phyloP scores from a whole-genome alignment of 2,329 filamentous ascomycete genomes.

The Colletotrichum chlorophyti region DNA sequence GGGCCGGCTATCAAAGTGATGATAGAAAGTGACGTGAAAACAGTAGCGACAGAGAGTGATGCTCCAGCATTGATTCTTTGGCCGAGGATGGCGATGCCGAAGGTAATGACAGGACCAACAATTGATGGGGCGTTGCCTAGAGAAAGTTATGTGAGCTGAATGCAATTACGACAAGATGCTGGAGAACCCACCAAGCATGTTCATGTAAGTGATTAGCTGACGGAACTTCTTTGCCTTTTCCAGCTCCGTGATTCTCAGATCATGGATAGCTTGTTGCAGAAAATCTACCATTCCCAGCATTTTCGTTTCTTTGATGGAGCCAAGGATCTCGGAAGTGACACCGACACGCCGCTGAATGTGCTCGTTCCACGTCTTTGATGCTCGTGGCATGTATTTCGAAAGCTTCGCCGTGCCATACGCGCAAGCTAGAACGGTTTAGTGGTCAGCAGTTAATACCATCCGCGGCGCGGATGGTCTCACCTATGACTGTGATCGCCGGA shows the following conservation, averaged over 20 bases:
- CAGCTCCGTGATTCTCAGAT: conserved; percentile 31
- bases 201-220: conserved; percentile 19
- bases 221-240: conserved; percentile 32
- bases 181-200: not conserved
- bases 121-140: conserved; percentile 22
- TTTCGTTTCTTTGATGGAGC: conserved; percentile 40
- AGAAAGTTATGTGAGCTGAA: not conserved
- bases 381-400: conserved; percentile 34
- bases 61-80: not conserved
- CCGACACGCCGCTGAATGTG: conserved; percentile 37
- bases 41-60: conserved; percentile 11
- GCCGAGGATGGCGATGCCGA: conserved; percentile 31
- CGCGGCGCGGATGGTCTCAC: too few species aligned
- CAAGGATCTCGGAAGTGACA: conserved; percentile 36
- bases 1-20: conserved; percentile 32
- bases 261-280: conserved; percentile 29
- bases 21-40: conserved; percentile 35
- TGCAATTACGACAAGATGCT: not conserved
- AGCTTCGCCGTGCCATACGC: conserved; percentile 34
- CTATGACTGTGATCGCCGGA: conserved; percentile 39
- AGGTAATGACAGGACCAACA: conserved; percentile 30
- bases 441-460: too few species aligned
- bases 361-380: conserved; percentile 37
- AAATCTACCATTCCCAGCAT: conserved; percentile 37
- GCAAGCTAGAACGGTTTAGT: conserved; percentile 22